Percentiles rank a stretch among this genome's conserved stretches.
These are phyloP conservation scores for Zizania latifolia DNA, from an alignment of 176 grass and related monocot genomes.

Conservation along the genomic window DNA sequence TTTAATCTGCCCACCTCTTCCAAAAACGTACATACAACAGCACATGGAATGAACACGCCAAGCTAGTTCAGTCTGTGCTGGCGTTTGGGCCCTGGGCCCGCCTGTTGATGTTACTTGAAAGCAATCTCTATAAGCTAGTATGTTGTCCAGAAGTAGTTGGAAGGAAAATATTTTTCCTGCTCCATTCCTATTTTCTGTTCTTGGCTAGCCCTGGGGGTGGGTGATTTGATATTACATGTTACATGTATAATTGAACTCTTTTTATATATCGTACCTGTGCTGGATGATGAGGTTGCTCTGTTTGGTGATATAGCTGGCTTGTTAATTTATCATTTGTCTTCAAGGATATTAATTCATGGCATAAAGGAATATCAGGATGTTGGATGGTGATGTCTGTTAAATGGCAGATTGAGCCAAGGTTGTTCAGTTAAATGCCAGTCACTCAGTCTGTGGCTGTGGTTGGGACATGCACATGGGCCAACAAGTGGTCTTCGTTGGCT, in stretches of 20 bases:
- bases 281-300: neutral
- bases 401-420: neutral
- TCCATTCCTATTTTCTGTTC: neutral
- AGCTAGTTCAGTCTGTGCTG: neutral
- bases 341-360: neutral
- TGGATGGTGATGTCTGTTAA: neutral
- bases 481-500: neutral
- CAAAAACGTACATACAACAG: neutral
- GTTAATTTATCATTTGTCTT: neutral
- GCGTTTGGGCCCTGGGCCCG: neutral
- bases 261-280: neutral
- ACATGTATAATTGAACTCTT: no score
- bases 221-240: no score
- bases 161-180: neutral
- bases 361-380: neutral
- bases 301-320: no score
- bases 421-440: neutral
- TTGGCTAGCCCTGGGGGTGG: no score
- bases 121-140: neutral
- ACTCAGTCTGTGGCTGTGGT: neutral
- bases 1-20: neutral
- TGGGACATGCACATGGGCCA: neutral
- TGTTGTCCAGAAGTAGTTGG: neutral
- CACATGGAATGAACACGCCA: neutral
- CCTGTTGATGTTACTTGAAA: slow-evolving; percentile 7